These are phyloP conservation scores for Eleusine coracana DNA, from an alignment of 176 grass and related monocot species.

Conservation along the genomic window DNA sequence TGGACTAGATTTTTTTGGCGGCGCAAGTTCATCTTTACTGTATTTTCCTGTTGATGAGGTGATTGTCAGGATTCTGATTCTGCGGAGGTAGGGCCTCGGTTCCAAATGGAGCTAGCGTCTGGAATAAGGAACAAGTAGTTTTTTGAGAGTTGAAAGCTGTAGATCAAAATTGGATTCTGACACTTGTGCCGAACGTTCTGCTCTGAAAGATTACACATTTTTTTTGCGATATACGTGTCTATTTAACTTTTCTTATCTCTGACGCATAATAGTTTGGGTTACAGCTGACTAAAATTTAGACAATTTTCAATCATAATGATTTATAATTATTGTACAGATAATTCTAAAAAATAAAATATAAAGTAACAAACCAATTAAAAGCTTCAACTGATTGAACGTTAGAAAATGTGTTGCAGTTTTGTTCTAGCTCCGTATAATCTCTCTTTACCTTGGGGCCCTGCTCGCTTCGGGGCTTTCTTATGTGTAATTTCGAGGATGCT, in stretches of 20 bases:
- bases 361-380: too few species aligned
- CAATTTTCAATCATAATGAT: too few species aligned
- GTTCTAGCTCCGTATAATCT: too few species aligned
- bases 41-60: conserved; percentile 38
- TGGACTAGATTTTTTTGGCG: conserved; percentile 45
- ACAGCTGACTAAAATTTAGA: too few species aligned
- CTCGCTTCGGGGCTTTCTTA: too few species aligned
- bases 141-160: conserved; percentile 22
- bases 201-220: not conserved
- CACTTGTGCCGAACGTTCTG: conserved; percentile 12
- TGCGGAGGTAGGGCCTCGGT: conserved; percentile 35
- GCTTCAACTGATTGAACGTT: too few species aligned
- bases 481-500: too few species aligned
- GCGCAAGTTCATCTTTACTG: conserved; percentile 48
- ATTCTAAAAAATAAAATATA: too few species aligned
- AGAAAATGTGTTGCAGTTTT: too few species aligned
- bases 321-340: too few species aligned
- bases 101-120: conserved; percentile 27
- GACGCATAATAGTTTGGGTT: too few species aligned
- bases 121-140: conserved; percentile 26
- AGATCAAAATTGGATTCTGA: conserved; percentile 34
- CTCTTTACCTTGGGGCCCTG: too few species aligned
- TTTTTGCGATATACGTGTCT: not conserved
- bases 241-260: not conserved
- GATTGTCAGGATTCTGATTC: conserved; percentile 47